These are phyloP conservation scores for Naematelia encephala DNA, from an alignment of 768 basidiomycete species.

Conservation along the genomic window DNA sequence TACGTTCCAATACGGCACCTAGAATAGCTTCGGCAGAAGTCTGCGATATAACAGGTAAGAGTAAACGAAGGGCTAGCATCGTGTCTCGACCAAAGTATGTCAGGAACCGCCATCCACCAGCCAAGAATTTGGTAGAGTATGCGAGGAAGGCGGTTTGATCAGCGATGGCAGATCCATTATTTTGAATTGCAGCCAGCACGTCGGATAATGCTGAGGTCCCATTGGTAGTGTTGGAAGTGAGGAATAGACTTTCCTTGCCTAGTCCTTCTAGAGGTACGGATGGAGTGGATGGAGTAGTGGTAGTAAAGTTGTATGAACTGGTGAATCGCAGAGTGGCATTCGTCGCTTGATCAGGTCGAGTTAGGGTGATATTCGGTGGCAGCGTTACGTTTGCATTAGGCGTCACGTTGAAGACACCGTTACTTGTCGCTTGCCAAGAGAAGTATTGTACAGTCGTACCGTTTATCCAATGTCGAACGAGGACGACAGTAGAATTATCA, in stretches of 20 bases:
- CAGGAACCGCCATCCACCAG: slow-evolving; percentile 56
- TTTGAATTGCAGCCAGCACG: slow-evolving; percentile 45
- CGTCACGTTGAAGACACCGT: slow-evolving; percentile 51
- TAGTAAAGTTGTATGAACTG: slow-evolving; percentile 52
- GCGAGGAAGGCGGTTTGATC: slow-evolving; percentile 53
- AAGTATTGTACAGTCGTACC: slow-evolving; percentile 48
- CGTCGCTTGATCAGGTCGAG: slow-evolving; percentile 36
- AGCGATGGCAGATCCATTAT: slow-evolving; percentile 39
- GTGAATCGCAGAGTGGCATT: slow-evolving; percentile 41
- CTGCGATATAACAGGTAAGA: slow-evolving; percentile 53
- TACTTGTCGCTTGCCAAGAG: slow-evolving; percentile 44
- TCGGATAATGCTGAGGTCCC: slow-evolving; percentile 39
- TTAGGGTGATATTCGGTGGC: slow-evolving; percentile 52
- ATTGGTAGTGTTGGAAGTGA: slow-evolving; percentile 34
- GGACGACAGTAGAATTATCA: slow-evolving; percentile 50
- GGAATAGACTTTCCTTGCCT: slow-evolving; percentile 48
- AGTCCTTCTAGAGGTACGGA: slow-evolving; percentile 47
- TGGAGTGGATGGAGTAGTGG: slow-evolving; percentile 43
- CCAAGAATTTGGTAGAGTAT: slow-evolving; percentile 53
- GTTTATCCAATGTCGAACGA: slow-evolving; percentile 55
- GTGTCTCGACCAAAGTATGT: slow-evolving; percentile 54
- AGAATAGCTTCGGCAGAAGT: slow-evolving; percentile 55
- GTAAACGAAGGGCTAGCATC: slow-evolving; percentile 53
- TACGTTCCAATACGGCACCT: slow-evolving; percentile 55
- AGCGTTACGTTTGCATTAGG: slow-evolving; percentile 49